A percentile compares a stretch with the other conserved stretches of the same genome.
Conservation (phyloP, 2,329 filamentous ascomycete species). For the Fusarium nanum region DNA sequence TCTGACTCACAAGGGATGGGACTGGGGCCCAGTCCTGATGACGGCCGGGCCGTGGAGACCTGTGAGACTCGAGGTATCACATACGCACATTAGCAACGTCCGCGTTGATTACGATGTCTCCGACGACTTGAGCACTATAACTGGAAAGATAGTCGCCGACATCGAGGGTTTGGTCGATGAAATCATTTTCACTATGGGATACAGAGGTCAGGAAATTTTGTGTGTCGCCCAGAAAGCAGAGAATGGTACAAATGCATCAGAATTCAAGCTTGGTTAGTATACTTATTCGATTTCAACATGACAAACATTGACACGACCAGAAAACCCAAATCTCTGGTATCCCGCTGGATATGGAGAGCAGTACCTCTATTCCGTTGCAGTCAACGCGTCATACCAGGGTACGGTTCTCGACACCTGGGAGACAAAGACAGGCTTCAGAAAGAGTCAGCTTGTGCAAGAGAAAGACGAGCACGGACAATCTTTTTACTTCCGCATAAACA, state of each 20-base stretch:
- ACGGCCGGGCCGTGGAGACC: slow-evolving; percentile 75
- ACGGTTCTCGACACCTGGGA: background rate
- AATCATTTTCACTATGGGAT: background rate
- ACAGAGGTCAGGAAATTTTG: background rate
- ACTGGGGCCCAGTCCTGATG: slow-evolving; percentile 74
- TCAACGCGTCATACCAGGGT: background rate
- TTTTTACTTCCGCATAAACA: slow-evolving; percentile 80
- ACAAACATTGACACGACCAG: background rate
- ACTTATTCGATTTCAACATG: background rate
- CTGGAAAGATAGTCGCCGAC: background rate
- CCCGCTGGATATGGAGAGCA: slow-evolving; percentile 24
- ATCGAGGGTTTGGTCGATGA: background rate
- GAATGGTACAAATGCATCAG: background rate
- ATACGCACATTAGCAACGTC: slow-evolving; percentile 68
- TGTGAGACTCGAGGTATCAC: slow-evolving; percentile 70
- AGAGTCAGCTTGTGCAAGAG: slow-evolving; percentile 42
- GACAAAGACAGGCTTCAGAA: slow-evolving; percentile 6
- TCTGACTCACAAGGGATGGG: slow-evolving; percentile 62
- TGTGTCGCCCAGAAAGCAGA: background rate
- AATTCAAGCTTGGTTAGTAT: background rate
- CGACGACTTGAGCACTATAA: background rate
- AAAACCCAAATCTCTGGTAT: background rate
- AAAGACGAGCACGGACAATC: slow-evolving; percentile 71
- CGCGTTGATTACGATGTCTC: slow-evolving; percentile 47
- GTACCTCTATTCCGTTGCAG: slow-evolving; percentile 9